These are phyloP conservation scores for Aristolochia fimbriata DNA, from an alignment of 164 flowering plant genomes.

Conservation along the genomic window DNA sequence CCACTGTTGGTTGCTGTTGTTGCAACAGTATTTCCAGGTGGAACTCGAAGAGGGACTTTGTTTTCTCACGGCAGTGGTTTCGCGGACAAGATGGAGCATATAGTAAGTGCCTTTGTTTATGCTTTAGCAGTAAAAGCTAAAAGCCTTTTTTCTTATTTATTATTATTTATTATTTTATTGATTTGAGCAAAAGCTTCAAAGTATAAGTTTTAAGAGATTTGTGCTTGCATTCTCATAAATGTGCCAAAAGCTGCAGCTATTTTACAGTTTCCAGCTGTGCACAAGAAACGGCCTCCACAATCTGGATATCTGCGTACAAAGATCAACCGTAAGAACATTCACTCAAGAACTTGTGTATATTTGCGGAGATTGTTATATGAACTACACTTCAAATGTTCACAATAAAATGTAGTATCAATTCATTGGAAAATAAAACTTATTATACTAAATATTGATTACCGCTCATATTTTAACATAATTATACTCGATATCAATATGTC, in stretches of 20 bases:
- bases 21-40: conserved; percentile 37
- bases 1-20: background rate
- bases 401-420: no score
- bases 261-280: conserved; percentile 66
- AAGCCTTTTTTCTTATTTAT: background rate
- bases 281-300: conserved; percentile 71
- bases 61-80: conserved; percentile 97
- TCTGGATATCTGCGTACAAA: conserved; percentile 72
- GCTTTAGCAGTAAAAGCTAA: no score
- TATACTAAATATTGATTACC: no score
- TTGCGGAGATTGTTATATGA: no score
- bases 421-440: no score
- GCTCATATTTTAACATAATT: no score
- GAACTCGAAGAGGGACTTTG: conserved; percentile 84
- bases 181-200: background rate
- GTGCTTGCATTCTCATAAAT: background rate
- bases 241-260: conserved; percentile 55
- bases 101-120: conserved; percentile 35
- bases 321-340: conserved; percentile 62
- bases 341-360: background rate
- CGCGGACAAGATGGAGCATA: conserved; percentile 90
- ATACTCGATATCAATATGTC: no score
- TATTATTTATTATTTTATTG: background rate
- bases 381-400: no score
- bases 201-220: background rate